Percentiles rank a stretch among this genome's conserved stretches.
Conservation (phyloP, 2,329 filamentous ascomycete genomes). For the Paramyrothecium roridum region DNA sequence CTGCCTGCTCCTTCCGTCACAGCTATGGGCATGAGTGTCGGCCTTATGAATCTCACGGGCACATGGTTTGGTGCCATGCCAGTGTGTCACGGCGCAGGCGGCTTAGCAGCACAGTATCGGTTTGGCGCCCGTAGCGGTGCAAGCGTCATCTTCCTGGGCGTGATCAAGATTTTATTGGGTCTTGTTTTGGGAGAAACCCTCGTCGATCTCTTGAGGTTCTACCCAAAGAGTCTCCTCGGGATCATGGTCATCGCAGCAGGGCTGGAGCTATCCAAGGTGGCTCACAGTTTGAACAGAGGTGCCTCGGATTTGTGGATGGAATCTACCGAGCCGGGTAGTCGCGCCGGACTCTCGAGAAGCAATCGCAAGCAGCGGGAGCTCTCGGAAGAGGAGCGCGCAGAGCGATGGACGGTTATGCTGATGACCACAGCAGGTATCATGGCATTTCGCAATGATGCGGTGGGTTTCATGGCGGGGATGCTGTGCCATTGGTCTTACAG, state of each 20-base stretch:
- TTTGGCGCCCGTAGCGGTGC: constrained; percentile 89
- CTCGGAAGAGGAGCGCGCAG: constrained; percentile 64
- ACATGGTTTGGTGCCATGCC: constrained; percentile 97
- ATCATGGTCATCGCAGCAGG: constrained; percentile 90
- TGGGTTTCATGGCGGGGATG: constrained; percentile 82
- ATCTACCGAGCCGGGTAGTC: constrained; percentile 37
- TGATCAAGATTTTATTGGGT: constrained; percentile 73
- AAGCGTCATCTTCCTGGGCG: constrained; percentile 75
- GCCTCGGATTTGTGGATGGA: constrained; percentile 58
- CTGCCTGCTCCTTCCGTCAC: constrained; percentile 68
- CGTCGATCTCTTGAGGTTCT: constrained; percentile 65
- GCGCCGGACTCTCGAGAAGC: constrained; percentile 21
- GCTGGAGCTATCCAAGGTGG: constrained; percentile 81
- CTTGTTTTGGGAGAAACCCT: constrained; percentile 72
- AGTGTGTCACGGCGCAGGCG: constrained; percentile 88
- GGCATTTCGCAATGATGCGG: constrained; percentile 84
- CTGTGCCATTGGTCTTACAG: constrained; percentile 70
- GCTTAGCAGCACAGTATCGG: constrained; percentile 83
- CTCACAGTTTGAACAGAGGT: constrained; percentile 76
- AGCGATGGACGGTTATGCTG: constrained; percentile 87
- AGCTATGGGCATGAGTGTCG: constrained; percentile 76
- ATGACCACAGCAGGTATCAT: constrained; percentile 79
- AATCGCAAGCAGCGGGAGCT: constrained; percentile 47
- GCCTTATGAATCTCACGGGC: constrained; percentile 76
- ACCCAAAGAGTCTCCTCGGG: constrained; percentile 75